Percentiles rank a stretch among this genome's conserved stretches.
Conservation (phyloP, 306 rosid species). For the Arachis stenosperma region DNA sequence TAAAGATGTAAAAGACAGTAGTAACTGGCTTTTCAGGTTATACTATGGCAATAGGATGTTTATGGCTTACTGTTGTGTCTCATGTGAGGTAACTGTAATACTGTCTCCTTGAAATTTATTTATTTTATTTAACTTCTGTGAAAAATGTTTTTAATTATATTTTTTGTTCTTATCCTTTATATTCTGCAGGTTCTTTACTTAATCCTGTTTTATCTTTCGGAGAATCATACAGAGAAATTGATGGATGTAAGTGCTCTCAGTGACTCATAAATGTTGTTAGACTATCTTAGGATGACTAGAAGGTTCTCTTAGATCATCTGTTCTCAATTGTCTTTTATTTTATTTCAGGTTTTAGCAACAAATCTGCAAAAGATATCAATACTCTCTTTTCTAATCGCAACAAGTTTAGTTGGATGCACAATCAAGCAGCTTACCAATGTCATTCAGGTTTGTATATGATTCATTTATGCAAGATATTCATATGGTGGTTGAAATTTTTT, state of each 20-base stretch:
- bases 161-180: conserved; percentile 37
- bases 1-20: conserved; percentile 98
- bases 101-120: conserved; percentile 1
- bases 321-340: conserved; percentile 39
- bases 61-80: conserved; percentile 97
- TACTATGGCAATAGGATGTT: conserved; percentile 94
- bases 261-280: conserved; percentile 5
- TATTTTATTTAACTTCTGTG: background rate
- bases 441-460: conserved; percentile 70
- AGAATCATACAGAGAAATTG: conserved; percentile 64
- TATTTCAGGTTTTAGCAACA: conserved; percentile 73
- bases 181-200: conserved; percentile 80
- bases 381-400: conserved; percentile 58
- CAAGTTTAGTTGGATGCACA: conserved; percentile 87
- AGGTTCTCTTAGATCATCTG: conserved; percentile 24
- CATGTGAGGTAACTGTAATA: conserved; percentile 75
- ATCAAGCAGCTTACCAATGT: conserved; percentile 84
- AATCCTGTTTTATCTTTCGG: conserved; percentile 73
- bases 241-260: conserved; percentile 60
- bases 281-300: conserved; percentile 18
- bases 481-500: background rate
- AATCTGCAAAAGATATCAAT: conserved; percentile 53
- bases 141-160: background rate
- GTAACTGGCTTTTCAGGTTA: conserved; percentile 85
- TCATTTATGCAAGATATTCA: conserved; percentile 19